Evolutionary conservation across 768 basidiomycete genomes (phyloP), one percentile per base, ranked within the genome.

Genomic region (Mycena pura): DNA sequence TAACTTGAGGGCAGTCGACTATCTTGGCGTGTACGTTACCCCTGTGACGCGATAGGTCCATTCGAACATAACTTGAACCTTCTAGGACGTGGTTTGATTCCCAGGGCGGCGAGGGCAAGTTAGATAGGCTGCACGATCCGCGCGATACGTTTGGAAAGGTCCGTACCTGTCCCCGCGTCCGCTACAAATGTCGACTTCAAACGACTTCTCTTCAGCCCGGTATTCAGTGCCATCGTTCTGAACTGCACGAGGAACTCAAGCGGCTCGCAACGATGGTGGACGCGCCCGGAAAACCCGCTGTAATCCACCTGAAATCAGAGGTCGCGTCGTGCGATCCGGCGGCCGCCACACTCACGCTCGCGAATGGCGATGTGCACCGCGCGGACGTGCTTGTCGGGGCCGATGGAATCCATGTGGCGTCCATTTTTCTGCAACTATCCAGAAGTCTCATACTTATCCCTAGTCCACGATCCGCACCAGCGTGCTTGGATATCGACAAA

Each of bases 341-440:
- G 8, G 10, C 8, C 10, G 41, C 10, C 10, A 44, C 19, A 10
- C 19, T 24, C 10, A 58, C 27, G 14, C 29, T 50, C 7, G 41
- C 48, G 17, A 44, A 38, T n/a, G 57, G 57, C 39, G 38, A 48
- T 13, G 21, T 47, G 7, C 45, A 57, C 14, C 45, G 32, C 13
- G 45, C 56, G 0, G 57, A 58, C 25, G 11, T 58, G 38, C 48
- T 49, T 8, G 25, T 58, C n/a, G 57, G 57, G 1, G 57, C 57
- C 4, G 57, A 58, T 32, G 57, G 57, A 32, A 50, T 49, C n/a
- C 57, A 49, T 36, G 53, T 24, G 15, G 2, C 17, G 27, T 27
- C 21, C 3, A 1, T 17, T 15, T 13, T 27, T 15, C 3, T 8
- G 9, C 22, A 29, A 44, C n/a, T 34, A 29, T 48, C n/a, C 9